Base-by-base conservation (phyloP, 768 basidiomycete species). In the Tricholomella constricta region DNA sequence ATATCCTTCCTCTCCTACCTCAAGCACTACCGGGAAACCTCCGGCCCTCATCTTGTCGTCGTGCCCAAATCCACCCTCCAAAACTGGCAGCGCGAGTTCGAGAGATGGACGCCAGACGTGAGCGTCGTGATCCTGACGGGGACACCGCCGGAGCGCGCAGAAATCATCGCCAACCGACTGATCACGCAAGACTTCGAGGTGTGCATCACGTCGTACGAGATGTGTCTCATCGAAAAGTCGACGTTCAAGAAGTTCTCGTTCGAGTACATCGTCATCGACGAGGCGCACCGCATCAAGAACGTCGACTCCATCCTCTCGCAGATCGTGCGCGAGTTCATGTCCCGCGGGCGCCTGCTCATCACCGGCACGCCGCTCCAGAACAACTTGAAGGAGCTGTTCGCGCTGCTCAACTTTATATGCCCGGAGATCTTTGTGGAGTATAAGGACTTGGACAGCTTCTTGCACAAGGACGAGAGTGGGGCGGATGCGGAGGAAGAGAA, bases 251-350 rank as follows among this genome's bases (percentile, higher is more conserved):
- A 96, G 69, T 92, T 98, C 69, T 89, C 88, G 0, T 98, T 98
- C 76, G 92, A 96, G 69, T 98, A 98, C 72, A 98, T 98, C 69
- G 84, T 90, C 59, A 98, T 99, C 64, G 96, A 99, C 72, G 96
- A 99, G 72, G 96, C 96, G 1, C 96, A 99, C 65, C 89, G 97
- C 20, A 99, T 99, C 81, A 98, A 98, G 77, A 98, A 98, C 67
- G 94, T 96, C 60, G 93, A 98, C 68, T 96, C 93, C 11, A 88
- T 98, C 62, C 81, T 99, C 14, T 87, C 88, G 14, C 93, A 97
- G 71, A 98, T 99, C 63, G 93, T 98, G 43, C 84, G 96, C 44
- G 77, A 89, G 2, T 98, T 98, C 72, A 81, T 83, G 62, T 91
- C 89, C 37, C 83, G 95, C 26, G 95, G 94, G 0, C 79, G 97